phyloP scores from a whole-genome alignment of 169 alveolate species.

The Theileria annulata region DNA sequence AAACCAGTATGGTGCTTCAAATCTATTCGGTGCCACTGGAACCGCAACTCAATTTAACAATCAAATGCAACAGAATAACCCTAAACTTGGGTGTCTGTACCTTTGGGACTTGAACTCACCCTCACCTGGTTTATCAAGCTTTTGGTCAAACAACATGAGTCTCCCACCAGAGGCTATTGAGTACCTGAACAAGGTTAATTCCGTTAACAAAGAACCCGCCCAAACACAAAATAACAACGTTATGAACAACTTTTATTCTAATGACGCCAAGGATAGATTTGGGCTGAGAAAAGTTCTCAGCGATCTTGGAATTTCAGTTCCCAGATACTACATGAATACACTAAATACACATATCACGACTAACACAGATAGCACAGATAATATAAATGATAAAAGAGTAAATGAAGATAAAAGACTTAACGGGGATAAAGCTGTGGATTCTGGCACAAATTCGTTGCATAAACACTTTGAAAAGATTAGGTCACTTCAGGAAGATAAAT shows the following conservation, averaged over 20 bases:
- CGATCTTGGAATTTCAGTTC: conserved; percentile 50
- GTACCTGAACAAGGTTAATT: conserved; percentile 30
- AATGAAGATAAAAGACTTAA: not conserved
- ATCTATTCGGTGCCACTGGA: not conserved
- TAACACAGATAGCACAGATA: not conserved
- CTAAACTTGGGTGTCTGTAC: conserved; percentile 25
- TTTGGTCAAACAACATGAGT: conserved; percentile 53
- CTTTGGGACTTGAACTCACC: conserved; percentile 42
- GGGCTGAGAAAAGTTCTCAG: conserved; percentile 52
- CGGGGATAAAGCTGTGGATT: not conserved
- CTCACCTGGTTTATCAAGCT: conserved; percentile 56
- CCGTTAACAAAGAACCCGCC: conserved; percentile 3
- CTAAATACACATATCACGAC: not conserved
- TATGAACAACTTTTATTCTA: not conserved
- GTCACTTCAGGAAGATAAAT: not conserved
- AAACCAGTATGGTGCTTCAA: not conserved
- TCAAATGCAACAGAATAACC: conserved; percentile 1
- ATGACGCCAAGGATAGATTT: conserved; percentile 41
- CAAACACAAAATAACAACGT: not conserved
- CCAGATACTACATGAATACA: conserved; percentile 36
- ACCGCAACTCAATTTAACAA: conserved; percentile 4
- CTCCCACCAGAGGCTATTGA: conserved; percentile 63
- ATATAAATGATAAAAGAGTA: not conserved
- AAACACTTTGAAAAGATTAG: conserved; percentile 8
- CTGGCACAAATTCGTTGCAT: not conserved